phyloP scores from a whole-genome alignment of 768 basidiomycete species.

The Phaffia tasmanica region DNA sequence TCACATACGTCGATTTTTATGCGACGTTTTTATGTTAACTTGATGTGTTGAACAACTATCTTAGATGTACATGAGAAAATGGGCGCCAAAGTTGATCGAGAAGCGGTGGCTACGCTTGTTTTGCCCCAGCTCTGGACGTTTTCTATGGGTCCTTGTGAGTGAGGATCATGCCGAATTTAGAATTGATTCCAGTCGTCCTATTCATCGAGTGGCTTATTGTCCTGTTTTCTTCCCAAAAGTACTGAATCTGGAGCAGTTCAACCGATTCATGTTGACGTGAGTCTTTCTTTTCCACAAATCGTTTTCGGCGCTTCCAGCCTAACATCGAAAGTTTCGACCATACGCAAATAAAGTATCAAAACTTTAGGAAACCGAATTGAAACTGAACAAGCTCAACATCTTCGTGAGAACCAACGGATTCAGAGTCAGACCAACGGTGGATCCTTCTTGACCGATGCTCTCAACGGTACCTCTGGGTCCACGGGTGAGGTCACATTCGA shows the following conservation, averaged over 20 bases:
- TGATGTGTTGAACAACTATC: constrained; percentile 56
- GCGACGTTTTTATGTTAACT: not conserved
- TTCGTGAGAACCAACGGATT: constrained; percentile 81
- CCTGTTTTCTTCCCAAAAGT: not conserved
- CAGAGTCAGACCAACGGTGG: constrained; percentile 50
- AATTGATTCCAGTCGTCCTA: too few species aligned
- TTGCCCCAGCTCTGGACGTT: constrained; percentile 90
- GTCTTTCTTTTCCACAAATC: constrained; percentile 37
- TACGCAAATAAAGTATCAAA: constrained; percentile 38
- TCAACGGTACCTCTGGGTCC: constrained; percentile 29
- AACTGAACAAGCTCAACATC: constrained; percentile 74
- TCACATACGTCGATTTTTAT: too few species aligned
- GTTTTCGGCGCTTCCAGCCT: not conserved
- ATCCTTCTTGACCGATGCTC: constrained; percentile 37
- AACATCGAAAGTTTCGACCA: not conserved
- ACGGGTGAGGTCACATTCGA: constrained; percentile 69
- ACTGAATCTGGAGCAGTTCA: constrained; percentile 53
- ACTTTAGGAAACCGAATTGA: constrained; percentile 66
- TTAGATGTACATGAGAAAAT: constrained; percentile 86
- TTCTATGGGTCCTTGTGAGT: constrained; percentile 86
- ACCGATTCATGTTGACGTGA: constrained; percentile 63
- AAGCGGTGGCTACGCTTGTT: constrained; percentile 78
- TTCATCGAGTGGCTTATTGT: too few species aligned
- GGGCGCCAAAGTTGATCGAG: constrained; percentile 87
- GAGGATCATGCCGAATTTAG: not conserved